Evolutionary conservation across 495 filamentous ascomycete genomes (phyloP), one percentile per base, ranked within the genome.

Genomic region (Hyaloscypha finlandica): DNA sequence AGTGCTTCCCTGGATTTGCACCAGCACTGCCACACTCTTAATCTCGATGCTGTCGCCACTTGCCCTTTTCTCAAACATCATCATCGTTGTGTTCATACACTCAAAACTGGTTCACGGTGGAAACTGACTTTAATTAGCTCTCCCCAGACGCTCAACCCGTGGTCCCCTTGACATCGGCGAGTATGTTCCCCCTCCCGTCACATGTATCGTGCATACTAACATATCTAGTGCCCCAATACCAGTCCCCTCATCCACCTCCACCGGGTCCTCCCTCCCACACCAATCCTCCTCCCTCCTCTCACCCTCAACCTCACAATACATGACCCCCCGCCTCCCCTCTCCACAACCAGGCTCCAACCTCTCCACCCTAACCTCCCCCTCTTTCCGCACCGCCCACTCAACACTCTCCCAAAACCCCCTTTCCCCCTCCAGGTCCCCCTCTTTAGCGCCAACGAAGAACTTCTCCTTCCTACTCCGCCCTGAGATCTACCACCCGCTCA

Each of bases 381-480:
- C 66, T 20, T 29, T 65, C 65, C 30, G 45, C 0, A 55, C 61
- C 51, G 39, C 67, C 32, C 65, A 63, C 20, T 31, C 68, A 20
- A 57, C 64, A 33, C 45, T 70, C 51, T 48, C 42, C 9, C 42
- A 48, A 4, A 48, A 48, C 59, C 53, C 30, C 67, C 31, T 75
- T 74, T 63, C 53, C 30, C 67, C 31, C 76, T 74, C 29, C 57
- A n/a, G 59, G 29, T 68, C 71, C n/a, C 58, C 25, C 16, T 35
- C 57, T 8, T 54, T 51, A 20, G 48, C n/a, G n/a, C 39, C 30
- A 59, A 22, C 65, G 66, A 92, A 90, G 73, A 91, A 96, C 78
- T 89, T 95, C 71, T 86, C 85, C 56, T 94, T 88, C 77, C 86
- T 97, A 65, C 84, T 93, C 22, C 83, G 87, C 39, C 91, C 92